Base-by-base conservation (phyloP, 1,284 basidiomycete species). In the Neonothopanus nambi region DNA sequence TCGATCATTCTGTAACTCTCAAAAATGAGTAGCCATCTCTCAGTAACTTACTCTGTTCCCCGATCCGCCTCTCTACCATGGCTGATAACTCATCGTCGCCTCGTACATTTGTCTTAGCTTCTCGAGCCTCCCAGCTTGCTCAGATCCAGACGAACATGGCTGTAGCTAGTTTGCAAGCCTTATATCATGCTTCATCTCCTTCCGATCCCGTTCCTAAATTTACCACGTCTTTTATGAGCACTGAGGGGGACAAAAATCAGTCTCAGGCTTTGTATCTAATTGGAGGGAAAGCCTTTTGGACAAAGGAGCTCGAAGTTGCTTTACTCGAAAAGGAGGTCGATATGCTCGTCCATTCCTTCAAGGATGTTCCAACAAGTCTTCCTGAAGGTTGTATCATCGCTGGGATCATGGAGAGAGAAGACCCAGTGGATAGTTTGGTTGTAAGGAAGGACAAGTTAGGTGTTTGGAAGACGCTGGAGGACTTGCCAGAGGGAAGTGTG, bases 251-350 rank as follows among this genome's bases (percentile, higher is more conserved):
- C 73, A 88, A 90, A 61, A 96, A 98, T 65, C 88, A 95, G 69
- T 87, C 83, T 0, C 85, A 89, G 59, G 87, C 91, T 5, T 75
- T 92, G 15, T 91, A 90, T 67, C 74, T 89, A 18, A 71, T 91
- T n/a, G 89, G 87, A 20, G 91, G 91, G 12, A 94, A 95, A 70
- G 86, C 90, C 0, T 74, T 98, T 15, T 98, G 95, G 95, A 98
- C 95, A 26, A 91, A 93, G 66, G 95, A 98, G 66, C 84, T 98
- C 56, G 95, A 98, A 68, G 88, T 89, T 18, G 86, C 89, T 21
- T 76, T 98, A 50, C 76, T 82, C 41, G 78, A 84, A 38, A 77
- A 81, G 17, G 74, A 78, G 11, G 91, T 97, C 49, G 97, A 99
- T 68, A 87, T 98, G 76, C 86, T 99, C 62, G 88, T 99, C 18